Conservation (phyloP, 768 basidiomycete species). For the Xerocomus spinulosus region DNA sequence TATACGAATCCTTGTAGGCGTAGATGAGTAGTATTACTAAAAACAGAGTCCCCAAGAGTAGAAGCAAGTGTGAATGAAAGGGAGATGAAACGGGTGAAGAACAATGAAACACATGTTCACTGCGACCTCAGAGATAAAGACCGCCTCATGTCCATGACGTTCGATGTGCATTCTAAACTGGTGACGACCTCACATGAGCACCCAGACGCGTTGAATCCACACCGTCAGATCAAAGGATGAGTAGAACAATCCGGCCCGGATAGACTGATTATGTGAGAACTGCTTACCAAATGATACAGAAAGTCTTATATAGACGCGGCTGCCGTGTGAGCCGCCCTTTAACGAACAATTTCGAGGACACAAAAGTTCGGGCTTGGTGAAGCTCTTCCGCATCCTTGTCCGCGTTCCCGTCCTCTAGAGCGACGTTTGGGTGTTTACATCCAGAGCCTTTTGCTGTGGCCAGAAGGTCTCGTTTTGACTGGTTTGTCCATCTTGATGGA, state of each 20-base stretch:
- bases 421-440: conserved; percentile 36
- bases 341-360: conserved; percentile 79
- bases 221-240: too few species aligned
- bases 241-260: too few species aligned
- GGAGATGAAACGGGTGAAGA: conserved; percentile 2
- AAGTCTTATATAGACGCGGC: conserved; percentile 16
- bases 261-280: conserved; percentile 32
- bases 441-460: conserved; percentile 33
- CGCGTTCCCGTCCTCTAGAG: conserved; percentile 93
- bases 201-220: too few species aligned
- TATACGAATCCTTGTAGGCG: background rate
- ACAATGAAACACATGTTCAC: background rate
- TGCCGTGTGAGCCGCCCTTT: background rate
- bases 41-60: background rate
- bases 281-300: conserved; percentile 38
- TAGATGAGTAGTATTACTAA: background rate
- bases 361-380: conserved; percentile 88
- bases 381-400: conserved; percentile 82
- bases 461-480: conserved; percentile 41
- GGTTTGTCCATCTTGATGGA: conserved; percentile 44
- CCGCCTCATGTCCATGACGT: too few species aligned
- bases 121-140: too few species aligned
- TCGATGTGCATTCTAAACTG: too few species aligned
- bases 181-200: too few species aligned
- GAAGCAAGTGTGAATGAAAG: conserved; percentile 1